These are phyloP conservation scores for Spathaspora boniae DNA, from an alignment of 805 yeast genomes.

Conservation along the genomic window DNA sequence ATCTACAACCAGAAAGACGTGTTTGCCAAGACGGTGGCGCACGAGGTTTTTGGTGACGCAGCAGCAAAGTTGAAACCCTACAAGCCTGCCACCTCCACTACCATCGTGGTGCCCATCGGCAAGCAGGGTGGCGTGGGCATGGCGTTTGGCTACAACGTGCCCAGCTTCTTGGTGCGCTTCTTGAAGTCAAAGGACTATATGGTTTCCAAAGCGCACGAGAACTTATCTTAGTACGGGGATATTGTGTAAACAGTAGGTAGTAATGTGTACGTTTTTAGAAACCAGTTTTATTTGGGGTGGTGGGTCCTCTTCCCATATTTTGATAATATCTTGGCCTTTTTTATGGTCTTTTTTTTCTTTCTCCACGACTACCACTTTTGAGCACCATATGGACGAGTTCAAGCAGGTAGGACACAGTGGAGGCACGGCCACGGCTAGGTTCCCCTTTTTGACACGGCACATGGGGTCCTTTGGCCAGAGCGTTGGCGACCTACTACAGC, in stretches of 20 bases:
- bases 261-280: too few species aligned
- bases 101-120: conserved; percentile 29
- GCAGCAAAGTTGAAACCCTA: conserved; percentile 13
- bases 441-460: conserved; percentile 13
- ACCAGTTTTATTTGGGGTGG: too few species aligned
- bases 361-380: too few species aligned
- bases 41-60: conserved; percentile 12
- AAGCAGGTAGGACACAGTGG: conserved; percentile 18
- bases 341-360: not conserved
- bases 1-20: conserved; percentile 17
- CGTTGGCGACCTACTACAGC: conserved; percentile 21
- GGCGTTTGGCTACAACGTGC: conserved; percentile 24
- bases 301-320: too few species aligned
- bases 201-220: conserved; percentile 20
- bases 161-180: conserved; percentile 24
- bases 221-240: conserved; percentile 10
- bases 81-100: conserved; percentile 7
- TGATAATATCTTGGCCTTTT: not conserved
- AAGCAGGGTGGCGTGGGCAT: conserved; percentile 35
- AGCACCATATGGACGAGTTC: conserved; percentile 23
- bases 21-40: conserved; percentile 10
- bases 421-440: conserved; percentile 10
- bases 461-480: conserved; percentile 23
- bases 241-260: too few species aligned
- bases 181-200: conserved; percentile 27